These are phyloP conservation scores for Aquilaria agallochum DNA, from an alignment of 441 rosid species.

Conservation along the genomic window DNA sequence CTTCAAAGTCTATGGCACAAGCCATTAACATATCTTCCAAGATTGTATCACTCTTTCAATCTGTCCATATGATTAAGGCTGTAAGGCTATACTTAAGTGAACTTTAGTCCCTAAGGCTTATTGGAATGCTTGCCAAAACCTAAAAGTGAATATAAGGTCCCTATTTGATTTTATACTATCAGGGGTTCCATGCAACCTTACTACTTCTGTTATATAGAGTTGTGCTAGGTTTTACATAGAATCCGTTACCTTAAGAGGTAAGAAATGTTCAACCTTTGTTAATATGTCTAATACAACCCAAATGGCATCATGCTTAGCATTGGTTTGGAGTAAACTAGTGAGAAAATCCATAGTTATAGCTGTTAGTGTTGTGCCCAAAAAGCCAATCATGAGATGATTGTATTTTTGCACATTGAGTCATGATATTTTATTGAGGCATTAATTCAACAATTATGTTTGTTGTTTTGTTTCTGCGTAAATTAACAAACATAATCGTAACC, in stretches of 20 bases:
- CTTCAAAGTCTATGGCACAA: not conserved
- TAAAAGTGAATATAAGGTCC: not conserved
- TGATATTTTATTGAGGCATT: too few relatives aligned
- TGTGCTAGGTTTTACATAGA: not conserved
- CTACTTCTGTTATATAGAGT: not conserved
- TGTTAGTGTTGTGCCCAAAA: too few relatives aligned
- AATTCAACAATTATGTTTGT: too few relatives aligned
- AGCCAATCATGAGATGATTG: too few relatives aligned
- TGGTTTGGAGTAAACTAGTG: too few relatives aligned
- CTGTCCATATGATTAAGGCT: not conserved
- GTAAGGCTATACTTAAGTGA: not conserved
- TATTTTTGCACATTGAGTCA: too few relatives aligned
- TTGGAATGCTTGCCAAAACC: not conserved
- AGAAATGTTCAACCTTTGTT: not conserved
- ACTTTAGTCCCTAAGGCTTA: not conserved
- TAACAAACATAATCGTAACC: too few relatives aligned
- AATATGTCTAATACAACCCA: constrained; percentile 3
- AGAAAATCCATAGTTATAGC: not conserved
- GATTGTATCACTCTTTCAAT: not conserved
- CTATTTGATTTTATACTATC: not conserved
- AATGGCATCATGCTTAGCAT: not conserved
- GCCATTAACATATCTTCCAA: not conserved
- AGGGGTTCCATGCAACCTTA: not conserved
- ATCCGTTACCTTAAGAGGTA: not conserved
- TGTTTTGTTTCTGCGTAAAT: too few relatives aligned